Evolutionary conservation across 2,329 filamentous ascomycete species (phyloP), one percentile per base, ranked within the genome.

Genomic region (Emmonsiellopsis sp.): DNA sequence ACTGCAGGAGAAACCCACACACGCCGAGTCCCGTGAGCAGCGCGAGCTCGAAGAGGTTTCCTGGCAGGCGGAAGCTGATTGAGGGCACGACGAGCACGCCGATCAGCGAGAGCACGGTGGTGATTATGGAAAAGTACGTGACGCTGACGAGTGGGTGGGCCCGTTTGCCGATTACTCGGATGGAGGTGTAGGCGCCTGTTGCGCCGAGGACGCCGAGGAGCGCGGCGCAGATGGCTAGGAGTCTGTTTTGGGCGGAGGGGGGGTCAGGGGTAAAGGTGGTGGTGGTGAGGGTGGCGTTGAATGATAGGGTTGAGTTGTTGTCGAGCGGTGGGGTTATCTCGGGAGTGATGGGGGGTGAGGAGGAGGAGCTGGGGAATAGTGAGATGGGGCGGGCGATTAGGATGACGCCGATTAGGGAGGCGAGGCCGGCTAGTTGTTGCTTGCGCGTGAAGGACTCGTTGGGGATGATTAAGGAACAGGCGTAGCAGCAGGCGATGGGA

Each of bases 1-100:
- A 89, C 77, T 95, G 91, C 80, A 92, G 86, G 21, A 86, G 67
- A 64, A 95, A 92, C 0, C 91, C 91, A 58, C 85, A 85, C 0
- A 82, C 63, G 0, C 87, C 88, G 3, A 95, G 73, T 39, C 84
- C 79, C 0, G 84, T 52, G 13, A 95, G 71, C 40, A 90, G 76
- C 0, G 72, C 66, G 85, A 87, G 92, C 64, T 91, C 75, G 1
- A 75, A 71, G 2, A 69, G 37, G 10, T 74, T 76, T 0, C 66
- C 68, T 0, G 83, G 83, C 1, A 84, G 65, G 5, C 81, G 65
- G 56, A 85, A 81, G 1, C 76, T 76, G 5, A 84, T 74, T 6
- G 71, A 73, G 2, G 82, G 81, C 3, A 85, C 57, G 2, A 70
- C 61, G 4, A 79, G 57, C 58, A 94, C 79, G 33, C 80, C 80